These are phyloP conservation scores for Solanum lycopersicoides DNA, from an alignment of 257 asterid genomes.

Conservation along the genomic window DNA sequence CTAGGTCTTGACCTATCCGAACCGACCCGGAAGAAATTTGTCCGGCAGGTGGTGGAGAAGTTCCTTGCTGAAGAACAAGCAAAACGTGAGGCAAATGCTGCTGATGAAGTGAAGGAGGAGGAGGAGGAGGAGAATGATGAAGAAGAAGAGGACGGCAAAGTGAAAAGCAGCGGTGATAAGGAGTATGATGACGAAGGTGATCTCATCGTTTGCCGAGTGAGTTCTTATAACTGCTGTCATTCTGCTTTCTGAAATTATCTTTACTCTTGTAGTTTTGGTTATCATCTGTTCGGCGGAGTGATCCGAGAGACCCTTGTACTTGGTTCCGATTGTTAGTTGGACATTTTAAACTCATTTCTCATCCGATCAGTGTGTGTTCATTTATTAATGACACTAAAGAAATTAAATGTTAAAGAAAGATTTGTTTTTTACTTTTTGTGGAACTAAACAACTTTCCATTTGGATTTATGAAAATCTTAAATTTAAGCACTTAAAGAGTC, in stretches of 20 bases:
- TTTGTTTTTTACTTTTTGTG: too few relatives aligned
- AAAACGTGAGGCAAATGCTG: conserved; percentile 17
- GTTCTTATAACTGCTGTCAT: conserved; percentile 1
- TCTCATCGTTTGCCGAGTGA: conserved; percentile 76
- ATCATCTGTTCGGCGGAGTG: background rate
- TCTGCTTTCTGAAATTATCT: background rate
- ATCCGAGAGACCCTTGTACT: background rate
- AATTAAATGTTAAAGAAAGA: background rate
- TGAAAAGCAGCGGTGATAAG: conserved; percentile 22
- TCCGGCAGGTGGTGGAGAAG: conserved; percentile 60
- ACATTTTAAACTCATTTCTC: too few relatives aligned
- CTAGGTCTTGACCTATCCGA: conserved; percentile 64
- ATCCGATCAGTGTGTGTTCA: too few relatives aligned
- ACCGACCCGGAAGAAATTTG: conserved; percentile 52
- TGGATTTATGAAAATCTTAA: too few relatives aligned
- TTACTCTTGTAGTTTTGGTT: background rate
- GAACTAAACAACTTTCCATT: background rate
- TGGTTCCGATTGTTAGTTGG: background rate
- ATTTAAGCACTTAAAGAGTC: background rate
- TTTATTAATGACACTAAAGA: too few relatives aligned
- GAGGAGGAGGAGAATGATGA: conserved; percentile 16
- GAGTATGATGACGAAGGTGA: conserved; percentile 88
- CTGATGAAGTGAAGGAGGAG: background rate
- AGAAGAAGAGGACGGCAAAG: conserved; percentile 18
- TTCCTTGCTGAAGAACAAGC: conserved; percentile 48